Conservation (phyloP, 257 asterid genomes). For the Solanum verrucosum region DNA sequence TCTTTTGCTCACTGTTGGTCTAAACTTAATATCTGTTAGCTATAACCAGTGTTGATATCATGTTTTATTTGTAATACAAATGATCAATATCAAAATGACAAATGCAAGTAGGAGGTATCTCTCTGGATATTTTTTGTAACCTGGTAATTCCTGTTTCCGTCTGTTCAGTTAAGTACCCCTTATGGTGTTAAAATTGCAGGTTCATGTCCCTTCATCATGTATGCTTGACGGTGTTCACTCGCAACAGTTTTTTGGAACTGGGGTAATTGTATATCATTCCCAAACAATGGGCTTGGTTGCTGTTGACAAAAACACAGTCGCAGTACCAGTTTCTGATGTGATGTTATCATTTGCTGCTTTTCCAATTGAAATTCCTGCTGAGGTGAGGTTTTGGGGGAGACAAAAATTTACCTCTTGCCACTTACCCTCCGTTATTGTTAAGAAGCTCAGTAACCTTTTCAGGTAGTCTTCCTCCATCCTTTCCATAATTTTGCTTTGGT, state of each 20-base stretch:
- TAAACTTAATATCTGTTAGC: not conserved
- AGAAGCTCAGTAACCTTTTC: conserved; percentile 13
- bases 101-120: not conserved
- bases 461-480: conserved; percentile 99
- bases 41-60: not conserved
- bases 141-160: not conserved
- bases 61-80: not conserved
- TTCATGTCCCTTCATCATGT: conserved; percentile 97
- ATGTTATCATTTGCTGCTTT: conserved; percentile 98
- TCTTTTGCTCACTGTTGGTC: not conserved
- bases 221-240: conserved; percentile 99
- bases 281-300: conserved; percentile 88
- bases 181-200: conserved; percentile 43
- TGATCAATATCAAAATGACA: not conserved
- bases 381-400: conserved; percentile 40
- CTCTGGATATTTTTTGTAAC: not conserved
- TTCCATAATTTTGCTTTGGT: conserved; percentile 95
- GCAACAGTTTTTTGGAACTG: conserved; percentile 93
- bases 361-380: conserved; percentile 97
- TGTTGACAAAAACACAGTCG: conserved; percentile 95
- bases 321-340: conserved; percentile 89
- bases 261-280: conserved; percentile 84
- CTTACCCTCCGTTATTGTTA: conserved; percentile 2
- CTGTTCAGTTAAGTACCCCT: not conserved
- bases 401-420: not conserved